Conservation (phyloP, 2,329 filamentous ascomycete species). For the Trichoderma aggressivum region DNA sequence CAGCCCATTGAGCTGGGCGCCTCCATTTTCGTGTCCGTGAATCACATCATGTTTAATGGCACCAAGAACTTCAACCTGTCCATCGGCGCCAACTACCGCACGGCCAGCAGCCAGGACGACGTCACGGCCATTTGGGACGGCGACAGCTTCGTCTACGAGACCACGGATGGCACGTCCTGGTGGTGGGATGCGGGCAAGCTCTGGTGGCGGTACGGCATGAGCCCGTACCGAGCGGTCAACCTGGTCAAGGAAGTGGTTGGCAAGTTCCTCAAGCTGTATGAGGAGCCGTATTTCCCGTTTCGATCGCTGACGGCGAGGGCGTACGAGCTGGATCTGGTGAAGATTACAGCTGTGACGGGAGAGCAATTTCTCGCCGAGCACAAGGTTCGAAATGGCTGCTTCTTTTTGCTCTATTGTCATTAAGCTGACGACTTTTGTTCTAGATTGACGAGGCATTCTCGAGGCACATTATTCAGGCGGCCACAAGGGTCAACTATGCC, state of each 20-base stretch:
- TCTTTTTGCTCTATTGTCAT: not conserved
- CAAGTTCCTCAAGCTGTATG: slow-evolving; percentile 77
- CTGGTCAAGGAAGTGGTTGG: slow-evolving; percentile 69
- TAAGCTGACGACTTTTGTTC: not conserved
- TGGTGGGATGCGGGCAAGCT: slow-evolving; percentile 83
- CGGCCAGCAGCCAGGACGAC: slow-evolving; percentile 47
- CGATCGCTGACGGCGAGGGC: slow-evolving; percentile 66
- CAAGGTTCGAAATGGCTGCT: slow-evolving; percentile 38
- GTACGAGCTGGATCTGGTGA: slow-evolving; percentile 63
- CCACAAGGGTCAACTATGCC: slow-evolving; percentile 91
- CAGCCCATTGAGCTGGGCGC: slow-evolving; percentile 82
- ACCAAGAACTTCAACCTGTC: slow-evolving; percentile 67
- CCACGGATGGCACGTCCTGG: slow-evolving; percentile 54
- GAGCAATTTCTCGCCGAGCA: slow-evolving; percentile 67
- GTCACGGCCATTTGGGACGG: slow-evolving; percentile 84
- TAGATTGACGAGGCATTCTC: slow-evolving; percentile 65
- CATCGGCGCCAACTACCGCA: slow-evolving; percentile 43
- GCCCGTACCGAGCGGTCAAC: slow-evolving; percentile 69
- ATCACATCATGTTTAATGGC: slow-evolving; percentile 76
- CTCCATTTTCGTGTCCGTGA: slow-evolving; percentile 85
- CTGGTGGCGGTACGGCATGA: slow-evolving; percentile 79
- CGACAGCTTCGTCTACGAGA: slow-evolving; percentile 64
- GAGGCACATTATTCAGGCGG: slow-evolving; percentile 82
- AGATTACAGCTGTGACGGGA: slow-evolving; percentile 68
- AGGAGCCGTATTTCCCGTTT: slow-evolving; percentile 81